Conservation (phyloP, 495 filamentous ascomycete species). For the Penicillium tannophilum region DNA sequence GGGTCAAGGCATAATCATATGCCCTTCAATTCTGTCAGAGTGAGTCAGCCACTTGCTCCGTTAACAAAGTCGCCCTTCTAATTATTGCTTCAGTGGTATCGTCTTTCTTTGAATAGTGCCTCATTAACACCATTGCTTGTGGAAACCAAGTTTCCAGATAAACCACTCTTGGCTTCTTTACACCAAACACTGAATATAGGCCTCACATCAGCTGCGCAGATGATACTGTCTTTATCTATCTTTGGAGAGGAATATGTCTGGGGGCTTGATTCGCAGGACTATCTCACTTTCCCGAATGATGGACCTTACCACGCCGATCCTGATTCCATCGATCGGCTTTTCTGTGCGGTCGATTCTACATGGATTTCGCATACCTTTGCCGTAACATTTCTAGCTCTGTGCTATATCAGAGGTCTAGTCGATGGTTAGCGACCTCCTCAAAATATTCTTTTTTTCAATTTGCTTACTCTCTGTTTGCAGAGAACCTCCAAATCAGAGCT, state of each 20-base stretch:
- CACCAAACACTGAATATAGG: conserved; percentile 12
- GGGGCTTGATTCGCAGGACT: conserved; percentile 14
- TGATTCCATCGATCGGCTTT: conserved; percentile 13
- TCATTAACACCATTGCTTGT: conserved; percentile 16
- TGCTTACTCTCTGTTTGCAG: not conserved
- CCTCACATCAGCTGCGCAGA: conserved; percentile 21
- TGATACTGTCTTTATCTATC: conserved; percentile 18
- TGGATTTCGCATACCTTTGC: conserved; percentile 29
- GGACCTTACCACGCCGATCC: conserved; percentile 16
- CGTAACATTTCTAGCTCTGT: conserved; percentile 20
- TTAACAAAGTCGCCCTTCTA: not conserved
- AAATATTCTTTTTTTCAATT: not conserved
- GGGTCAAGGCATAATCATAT: conserved; percentile 20
- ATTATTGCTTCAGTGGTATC: conserved; percentile 18
- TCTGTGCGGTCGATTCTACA: conserved; percentile 23
- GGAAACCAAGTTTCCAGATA: conserved; percentile 1
- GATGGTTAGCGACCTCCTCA: conserved; percentile 12
- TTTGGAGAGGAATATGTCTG: conserved; percentile 13
- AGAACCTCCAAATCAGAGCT: conserved; percentile 15
- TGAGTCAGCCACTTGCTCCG: not conserved
- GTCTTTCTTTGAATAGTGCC: conserved; percentile 22
- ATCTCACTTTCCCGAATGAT: conserved; percentile 18
- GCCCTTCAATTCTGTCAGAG: conserved; percentile 22
- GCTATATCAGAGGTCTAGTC: conserved; percentile 21
- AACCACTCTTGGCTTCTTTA: conserved; percentile 2